Evolutionary conservation across 108 stramenopile species (phyloP).

Genomic region (Stephanodiscus minutulus): DNA sequence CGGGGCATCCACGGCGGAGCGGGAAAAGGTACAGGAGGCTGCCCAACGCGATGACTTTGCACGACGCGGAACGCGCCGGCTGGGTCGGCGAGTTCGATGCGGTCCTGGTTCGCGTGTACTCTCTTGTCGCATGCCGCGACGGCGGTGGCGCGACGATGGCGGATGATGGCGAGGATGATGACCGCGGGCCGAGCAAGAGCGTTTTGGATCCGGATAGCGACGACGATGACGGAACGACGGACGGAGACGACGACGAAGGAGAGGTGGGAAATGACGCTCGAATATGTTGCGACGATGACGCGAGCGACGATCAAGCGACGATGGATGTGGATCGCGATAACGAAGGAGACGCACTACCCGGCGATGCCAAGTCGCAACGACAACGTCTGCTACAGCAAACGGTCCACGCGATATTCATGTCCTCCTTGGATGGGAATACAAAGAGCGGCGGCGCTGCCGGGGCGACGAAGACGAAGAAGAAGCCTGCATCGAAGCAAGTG

Average conservation of each 20-base stretch:
- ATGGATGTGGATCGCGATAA: background rate
- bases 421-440: background rate
- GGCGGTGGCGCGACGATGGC: background rate
- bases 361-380: background rate
- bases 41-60: constrained; percentile 50
- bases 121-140: background rate
- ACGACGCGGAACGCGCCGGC: constrained; percentile 40
- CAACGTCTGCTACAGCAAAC: constrained; percentile 11
- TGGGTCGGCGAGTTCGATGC: constrained; percentile 51
- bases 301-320: background rate
- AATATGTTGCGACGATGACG: background rate
- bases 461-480: constrained; percentile 50
- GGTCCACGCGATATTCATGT: constrained; percentile 24
- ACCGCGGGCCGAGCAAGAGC: constrained; percentile 30
- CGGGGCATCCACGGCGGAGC: background rate
- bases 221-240: constrained; percentile 14
- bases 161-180: constrained; percentile 1
- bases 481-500: constrained; percentile 69
- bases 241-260: background rate
- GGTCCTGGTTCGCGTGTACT: constrained; percentile 40
- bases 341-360: background rate
- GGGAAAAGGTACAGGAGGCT: constrained; percentile 31
- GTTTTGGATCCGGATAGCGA: constrained; percentile 46
- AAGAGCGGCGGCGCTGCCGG: constrained; percentile 12
- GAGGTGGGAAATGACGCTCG: background rate